Evolutionary conservation across 2,329 filamentous ascomycete genomes (phyloP), one percentile per base, ranked within the genome.

Genomic region (Penicillium corylophilum): DNA sequence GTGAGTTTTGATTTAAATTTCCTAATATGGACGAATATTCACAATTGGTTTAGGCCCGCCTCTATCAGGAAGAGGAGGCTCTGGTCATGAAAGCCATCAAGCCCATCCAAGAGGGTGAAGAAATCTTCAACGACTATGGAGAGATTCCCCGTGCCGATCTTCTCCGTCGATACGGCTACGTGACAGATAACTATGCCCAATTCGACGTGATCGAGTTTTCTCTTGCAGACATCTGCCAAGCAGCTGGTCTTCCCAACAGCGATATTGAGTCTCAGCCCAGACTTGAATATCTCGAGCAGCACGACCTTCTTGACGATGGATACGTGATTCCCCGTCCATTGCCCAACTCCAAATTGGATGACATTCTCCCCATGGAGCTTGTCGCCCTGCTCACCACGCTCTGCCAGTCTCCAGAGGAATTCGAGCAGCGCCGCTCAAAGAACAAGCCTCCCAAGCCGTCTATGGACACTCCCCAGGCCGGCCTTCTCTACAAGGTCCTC

Each of bases 121-220:
- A 95, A 69, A 83, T 96, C 16, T 83, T 92, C 66, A 95, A 95
- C 68, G 92, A 95, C 72, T 95, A 95, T 60, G 92, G 92, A 0
- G 85, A 90, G 5, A 82, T 95, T 3, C 88, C 90, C 9, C 88
- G 89, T 53, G 87, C 88, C 1, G 91, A 96, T 65, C 77, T 96
- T 7, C 79, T 96, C 10, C 80, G 92, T 31, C 81, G 91, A 13
- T 95, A 96, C 62, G 92, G 92, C 16, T 96, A 95, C 64, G 84
- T 91, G n/a, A 93, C 90, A 0, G 74, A 82, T 24, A 86, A 86
- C 58, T 92, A 96, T 62, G 76, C 84, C 9, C 79, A 85, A 36
- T 90, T 91, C 69, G 90, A 96, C 61, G 89, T 95, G 1, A 87
- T 89, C 1, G 92, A 96, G 67, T 72, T 96, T 29, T 78, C 87